Evolutionary conservation across 129 eudicot genomes (phyloP).

Genomic region (Chrysanthemum makinoi): DNA sequence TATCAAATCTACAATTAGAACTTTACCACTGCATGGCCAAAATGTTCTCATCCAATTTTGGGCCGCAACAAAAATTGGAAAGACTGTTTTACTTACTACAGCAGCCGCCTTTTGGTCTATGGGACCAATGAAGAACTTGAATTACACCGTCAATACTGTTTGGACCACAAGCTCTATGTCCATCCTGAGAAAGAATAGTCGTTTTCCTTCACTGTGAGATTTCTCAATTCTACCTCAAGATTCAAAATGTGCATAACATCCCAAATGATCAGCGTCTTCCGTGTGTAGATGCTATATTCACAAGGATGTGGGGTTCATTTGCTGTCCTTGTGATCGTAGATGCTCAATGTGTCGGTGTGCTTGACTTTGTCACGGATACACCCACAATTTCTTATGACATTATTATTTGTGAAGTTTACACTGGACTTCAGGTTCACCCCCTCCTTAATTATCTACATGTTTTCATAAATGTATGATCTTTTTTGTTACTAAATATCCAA

Average conservation of each 20-base stretch:
- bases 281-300: not conserved
- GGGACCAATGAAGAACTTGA: not conserved
- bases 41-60: not conserved
- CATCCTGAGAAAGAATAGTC: too few relatives aligned
- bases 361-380: conserved; percentile 5
- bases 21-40: too few relatives aligned
- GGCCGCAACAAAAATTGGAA: not conserved
- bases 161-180: not conserved
- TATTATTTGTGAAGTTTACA: not conserved
- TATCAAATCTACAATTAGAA: too few relatives aligned
- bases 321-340: not conserved
- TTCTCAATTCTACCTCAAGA: not conserved
- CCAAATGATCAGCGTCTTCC: conserved; percentile 14
- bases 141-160: not conserved
- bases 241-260: not conserved
- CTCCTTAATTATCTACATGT: not conserved
- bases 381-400: not conserved
- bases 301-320: not conserved
- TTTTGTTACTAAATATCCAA: not conserved
- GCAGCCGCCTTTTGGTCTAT: not conserved
- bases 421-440: not conserved
- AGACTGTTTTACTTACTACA: not conserved
- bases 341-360: not conserved
- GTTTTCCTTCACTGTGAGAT: too few relatives aligned
- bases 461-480: not conserved